Evolutionary conservation across 2,329 filamentous ascomycete genomes (phyloP).

Genomic region (Pseudopyricularia cyperi): DNA sequence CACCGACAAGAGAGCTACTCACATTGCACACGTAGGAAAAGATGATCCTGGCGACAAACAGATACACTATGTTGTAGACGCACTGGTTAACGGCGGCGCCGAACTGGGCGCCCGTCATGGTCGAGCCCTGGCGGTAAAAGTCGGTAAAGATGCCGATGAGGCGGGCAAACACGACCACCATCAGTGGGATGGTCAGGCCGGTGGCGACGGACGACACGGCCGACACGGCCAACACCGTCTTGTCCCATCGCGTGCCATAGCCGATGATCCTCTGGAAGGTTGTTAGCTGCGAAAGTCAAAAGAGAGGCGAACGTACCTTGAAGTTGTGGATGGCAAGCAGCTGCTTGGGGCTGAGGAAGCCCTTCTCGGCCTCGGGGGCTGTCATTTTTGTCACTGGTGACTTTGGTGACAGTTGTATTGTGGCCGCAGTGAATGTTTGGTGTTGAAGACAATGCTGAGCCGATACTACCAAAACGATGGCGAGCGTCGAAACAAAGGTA

Average conservation of each 20-base stretch:
- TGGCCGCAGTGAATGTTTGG: too few species aligned
- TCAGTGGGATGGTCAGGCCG: conserved; percentile 42
- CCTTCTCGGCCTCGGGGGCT: background rate
- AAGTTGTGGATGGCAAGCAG: conserved; percentile 2
- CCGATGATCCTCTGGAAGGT: conserved; percentile 27
- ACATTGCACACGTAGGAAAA: conserved; percentile 38
- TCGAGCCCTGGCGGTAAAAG: conserved; percentile 12
- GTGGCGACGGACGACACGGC: conserved; percentile 35
- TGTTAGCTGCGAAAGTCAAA: background rate
- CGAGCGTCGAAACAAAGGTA: too few species aligned
- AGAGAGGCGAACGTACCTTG: background rate
- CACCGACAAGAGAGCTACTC: background rate
- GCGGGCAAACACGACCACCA: conserved; percentile 43
- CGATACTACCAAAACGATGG: too few species aligned
- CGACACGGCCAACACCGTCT: conserved; percentile 32
- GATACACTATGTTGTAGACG: conserved; percentile 46
- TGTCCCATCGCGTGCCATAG: conserved; percentile 40
- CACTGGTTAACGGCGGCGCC: conserved; percentile 14
- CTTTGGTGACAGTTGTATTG: background rate
- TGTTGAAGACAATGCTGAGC: too few species aligned
- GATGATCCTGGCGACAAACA: conserved; percentile 53
- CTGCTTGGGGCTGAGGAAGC: conserved; percentile 1
- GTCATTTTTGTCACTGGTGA: background rate
- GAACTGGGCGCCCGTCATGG: conserved; percentile 14
- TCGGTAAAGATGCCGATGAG: conserved; percentile 18